Evolutionary conservation across 1,284 basidiomycete genomes (phyloP), one percentile per base, ranked within the genome.

Genomic region (Marasmius sp.): DNA sequence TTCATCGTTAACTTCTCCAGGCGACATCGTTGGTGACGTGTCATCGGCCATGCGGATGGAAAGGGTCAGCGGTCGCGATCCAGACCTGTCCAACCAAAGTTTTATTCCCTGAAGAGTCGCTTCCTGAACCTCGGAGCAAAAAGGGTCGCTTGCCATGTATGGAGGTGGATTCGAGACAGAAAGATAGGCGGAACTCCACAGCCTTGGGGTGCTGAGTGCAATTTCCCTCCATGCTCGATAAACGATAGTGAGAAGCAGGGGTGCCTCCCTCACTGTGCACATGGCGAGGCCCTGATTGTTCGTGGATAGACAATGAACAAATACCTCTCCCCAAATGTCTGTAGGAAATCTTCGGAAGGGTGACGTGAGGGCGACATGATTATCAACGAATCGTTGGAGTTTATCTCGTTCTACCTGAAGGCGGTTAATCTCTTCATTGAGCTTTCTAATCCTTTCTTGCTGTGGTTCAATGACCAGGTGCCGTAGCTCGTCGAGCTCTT

Each of bases 151-250:
- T 5, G 27, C 5, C 2, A 27, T 27, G 27, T 27, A 27, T 27
- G 27, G 5, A 27, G 27, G 27, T 27, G 27, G 27, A 27, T 27
- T 5, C 5, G 18, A 27, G 48, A 18, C 27, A 10, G 18, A 20
- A 33, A 60, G 33, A 34, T 60, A 50, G 20, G 54, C 20, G 12
- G 37, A 22, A 16, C 14, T 38, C 59, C 59, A 60, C n/a, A 60
- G 50, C 18, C 55, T 14, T 20, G 59, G 59, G 1, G 50, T 55
- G 6, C 20, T 22, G 11, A 45, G 14, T 27, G 59, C 27, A 8
- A 60, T 55, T 12, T 1, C 51, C n/a, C 51, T 34, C 59, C 59
- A 60, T 7, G 37, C 18, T 20, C 52, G 38, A 33, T 50, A 60
- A 8, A 60, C 51, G 6, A 10, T 8, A 1, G 34, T 43, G 7